Evolutionary conservation across 495 filamentous ascomycete genomes (phyloP).

Genomic region (Ascobolus immersus): DNA sequence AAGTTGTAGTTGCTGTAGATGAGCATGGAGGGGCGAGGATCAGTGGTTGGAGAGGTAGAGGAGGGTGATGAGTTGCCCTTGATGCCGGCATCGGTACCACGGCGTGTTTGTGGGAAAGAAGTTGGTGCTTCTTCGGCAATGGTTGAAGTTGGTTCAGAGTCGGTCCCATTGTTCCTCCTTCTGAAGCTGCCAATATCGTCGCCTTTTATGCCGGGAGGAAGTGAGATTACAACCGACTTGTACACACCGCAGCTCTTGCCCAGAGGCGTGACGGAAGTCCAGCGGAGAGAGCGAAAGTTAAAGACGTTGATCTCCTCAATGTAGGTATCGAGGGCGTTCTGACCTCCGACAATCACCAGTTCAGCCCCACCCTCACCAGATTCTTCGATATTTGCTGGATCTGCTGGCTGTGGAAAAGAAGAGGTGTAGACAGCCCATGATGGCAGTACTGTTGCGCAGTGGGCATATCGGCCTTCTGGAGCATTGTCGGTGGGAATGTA

Average conservation of each 20-base stretch:
- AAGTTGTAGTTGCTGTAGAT: constrained; percentile 99
- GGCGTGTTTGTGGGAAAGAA: too few species aligned
- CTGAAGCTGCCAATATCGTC: constrained; percentile 49
- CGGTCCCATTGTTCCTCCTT: neutral
- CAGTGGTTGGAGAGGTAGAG: constrained; percentile 16
- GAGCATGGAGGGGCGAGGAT: constrained; percentile 60
- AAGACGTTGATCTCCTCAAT: constrained; percentile 97
- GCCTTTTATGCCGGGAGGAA: constrained; percentile 31
- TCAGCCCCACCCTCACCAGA: constrained; percentile 84
- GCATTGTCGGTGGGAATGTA: constrained; percentile 50
- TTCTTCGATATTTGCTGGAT: constrained; percentile 31
- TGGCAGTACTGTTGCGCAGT: constrained; percentile 79
- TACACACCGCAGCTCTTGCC: constrained; percentile 89
- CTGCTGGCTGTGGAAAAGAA: constrained; percentile 30
- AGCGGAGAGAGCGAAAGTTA: constrained; percentile 85
- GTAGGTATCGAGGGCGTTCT: constrained; percentile 93
- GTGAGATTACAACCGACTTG: constrained; percentile 71
- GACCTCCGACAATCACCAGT: constrained; percentile 90
- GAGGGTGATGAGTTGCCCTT: constrained; percentile 3
- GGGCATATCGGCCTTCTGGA: constrained; percentile 84
- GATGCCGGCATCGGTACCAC: neutral
- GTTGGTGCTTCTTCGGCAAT: too few species aligned
- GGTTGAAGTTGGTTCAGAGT: neutral
- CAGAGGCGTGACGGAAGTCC: constrained; percentile 63
- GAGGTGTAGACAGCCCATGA: constrained; percentile 63